Conservation (phyloP, 1,139 yeast species). For the Barnettozyma hawaiiensis region DNA sequence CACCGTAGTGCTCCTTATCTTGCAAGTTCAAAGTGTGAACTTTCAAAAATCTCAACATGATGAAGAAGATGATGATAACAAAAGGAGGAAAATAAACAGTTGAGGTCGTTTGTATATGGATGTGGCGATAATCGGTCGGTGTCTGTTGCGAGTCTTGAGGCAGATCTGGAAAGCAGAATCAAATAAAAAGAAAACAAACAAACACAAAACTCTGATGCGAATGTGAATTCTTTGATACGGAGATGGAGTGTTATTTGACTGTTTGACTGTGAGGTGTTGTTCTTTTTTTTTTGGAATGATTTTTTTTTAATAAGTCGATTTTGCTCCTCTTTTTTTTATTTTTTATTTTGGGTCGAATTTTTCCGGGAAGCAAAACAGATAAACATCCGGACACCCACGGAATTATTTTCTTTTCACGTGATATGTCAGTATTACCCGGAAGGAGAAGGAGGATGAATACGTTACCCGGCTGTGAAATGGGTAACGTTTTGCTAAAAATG, state of each 20-base stretch:
- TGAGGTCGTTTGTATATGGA: no score
- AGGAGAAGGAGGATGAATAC: no score
- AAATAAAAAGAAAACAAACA: no score
- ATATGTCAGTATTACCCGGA: no score
- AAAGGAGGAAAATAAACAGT: no score
- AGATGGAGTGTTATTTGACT: not conserved
- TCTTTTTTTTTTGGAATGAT: not conserved
- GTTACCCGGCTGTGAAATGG: not conserved
- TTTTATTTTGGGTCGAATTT: no score
- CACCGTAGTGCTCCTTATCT: constrained; percentile 5
- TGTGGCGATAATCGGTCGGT: no score
- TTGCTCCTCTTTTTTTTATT: not conserved
- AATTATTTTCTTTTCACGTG: not conserved
- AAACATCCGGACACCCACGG: constrained; percentile 1
- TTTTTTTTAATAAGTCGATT: not conserved
- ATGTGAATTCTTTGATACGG: no score
- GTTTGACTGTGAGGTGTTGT: not conserved
- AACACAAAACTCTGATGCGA: no score
- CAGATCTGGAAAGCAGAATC: no score
- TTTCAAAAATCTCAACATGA: constrained; percentile 9
- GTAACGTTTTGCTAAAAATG: not conserved
- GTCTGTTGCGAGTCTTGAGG: no score
- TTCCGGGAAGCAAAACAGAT: not conserved
- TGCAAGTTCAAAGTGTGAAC: constrained; percentile 7
- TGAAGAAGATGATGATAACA: not conserved